Conservation (phyloP, 1,284 basidiomycete genomes). For the Agaricales sp. region DNA sequence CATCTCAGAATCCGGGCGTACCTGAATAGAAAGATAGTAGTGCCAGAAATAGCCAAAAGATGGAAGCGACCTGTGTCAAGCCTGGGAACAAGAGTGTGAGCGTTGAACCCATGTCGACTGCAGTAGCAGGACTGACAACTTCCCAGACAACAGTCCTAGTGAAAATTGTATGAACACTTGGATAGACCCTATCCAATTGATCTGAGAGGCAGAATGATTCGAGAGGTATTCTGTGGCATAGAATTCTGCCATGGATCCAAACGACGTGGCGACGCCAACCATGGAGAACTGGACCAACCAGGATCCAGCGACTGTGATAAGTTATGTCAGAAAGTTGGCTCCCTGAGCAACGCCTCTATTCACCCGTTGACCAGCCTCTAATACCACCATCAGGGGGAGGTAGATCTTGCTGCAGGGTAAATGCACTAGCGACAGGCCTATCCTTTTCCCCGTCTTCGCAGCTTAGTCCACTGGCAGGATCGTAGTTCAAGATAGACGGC, state of each 20-base stretch:
- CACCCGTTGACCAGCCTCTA: not conserved
- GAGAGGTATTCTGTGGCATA: constrained; percentile 10
- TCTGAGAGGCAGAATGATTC: constrained; percentile 12
- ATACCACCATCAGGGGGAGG: not conserved
- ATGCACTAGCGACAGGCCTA: not conserved
- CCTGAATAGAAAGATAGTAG: constrained; percentile 19
- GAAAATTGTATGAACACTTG: constrained; percentile 24
- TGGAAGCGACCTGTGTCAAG: constrained; percentile 25
- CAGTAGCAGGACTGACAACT: constrained; percentile 11
- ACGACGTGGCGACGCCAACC: constrained; percentile 7
- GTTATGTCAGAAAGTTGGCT: not conserved
- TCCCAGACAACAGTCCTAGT: constrained; percentile 20
- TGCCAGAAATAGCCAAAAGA: constrained; percentile 17
- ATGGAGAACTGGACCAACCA: not conserved
- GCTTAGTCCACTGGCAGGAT: not conserved
- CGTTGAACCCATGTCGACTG: too few relatives aligned
- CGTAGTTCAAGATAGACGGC: not conserved
- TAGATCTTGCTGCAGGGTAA: not conserved
- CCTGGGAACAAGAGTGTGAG: too few relatives aligned
- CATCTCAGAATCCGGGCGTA: constrained; percentile 7
- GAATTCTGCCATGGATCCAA: constrained; percentile 18
- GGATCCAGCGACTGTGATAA: not conserved
- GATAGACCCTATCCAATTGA: constrained; percentile 25
- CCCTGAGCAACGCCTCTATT: too few relatives aligned
- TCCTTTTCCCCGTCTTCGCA: not conserved